These are phyloP conservation scores for Cutaneotrichosporon mucoides DNA, from an alignment of 1,284 basidiomycete genomes.

Conservation along the genomic window DNA sequence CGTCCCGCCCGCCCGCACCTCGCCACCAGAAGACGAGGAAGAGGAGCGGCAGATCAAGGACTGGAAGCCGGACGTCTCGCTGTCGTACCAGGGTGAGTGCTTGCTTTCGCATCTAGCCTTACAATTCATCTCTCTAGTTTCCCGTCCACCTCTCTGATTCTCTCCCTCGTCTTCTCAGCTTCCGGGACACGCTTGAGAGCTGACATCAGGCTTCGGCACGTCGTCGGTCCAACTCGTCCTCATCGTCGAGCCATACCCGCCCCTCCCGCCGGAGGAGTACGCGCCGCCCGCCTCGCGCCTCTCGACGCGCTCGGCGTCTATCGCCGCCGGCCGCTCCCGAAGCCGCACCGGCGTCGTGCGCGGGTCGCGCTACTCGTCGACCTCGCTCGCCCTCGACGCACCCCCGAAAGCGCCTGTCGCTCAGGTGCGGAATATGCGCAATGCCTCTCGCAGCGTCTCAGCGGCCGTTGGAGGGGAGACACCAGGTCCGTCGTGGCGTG, in stretches of 20 bases:
- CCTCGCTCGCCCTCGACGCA: slow-evolving; percentile 24
- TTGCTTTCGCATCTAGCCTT: background rate
- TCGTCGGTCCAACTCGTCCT: slow-evolving; percentile 46
- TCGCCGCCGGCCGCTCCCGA: slow-evolving; percentile 32
- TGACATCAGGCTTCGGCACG: slow-evolving; percentile 39
- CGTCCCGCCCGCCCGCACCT: background rate
- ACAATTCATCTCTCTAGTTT: too few relatives aligned
- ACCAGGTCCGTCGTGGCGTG: background rate
- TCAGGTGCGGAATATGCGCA: slow-evolving; percentile 35
- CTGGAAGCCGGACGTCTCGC: slow-evolving; percentile 43
- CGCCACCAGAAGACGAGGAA: slow-evolving; percentile 6
- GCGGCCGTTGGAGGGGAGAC: slow-evolving; percentile 18
- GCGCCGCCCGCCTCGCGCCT: slow-evolving; percentile 45
- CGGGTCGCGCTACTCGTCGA: slow-evolving; percentile 32
- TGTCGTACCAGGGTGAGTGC: slow-evolving; percentile 38
- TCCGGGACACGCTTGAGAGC: background rate
- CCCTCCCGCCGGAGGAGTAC: slow-evolving; percentile 37
- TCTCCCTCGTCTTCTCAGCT: background rate
- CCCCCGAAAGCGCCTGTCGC: slow-evolving; percentile 1
- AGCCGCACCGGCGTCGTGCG: slow-evolving; percentile 18
- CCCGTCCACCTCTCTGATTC: too few relatives aligned
- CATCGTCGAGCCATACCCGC: slow-evolving; percentile 45
- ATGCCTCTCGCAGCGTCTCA: slow-evolving; percentile 36
- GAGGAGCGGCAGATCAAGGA: slow-evolving; percentile 37
- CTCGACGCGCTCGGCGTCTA: slow-evolving; percentile 36